These are phyloP conservation scores for Fusarium staphyleae DNA, from an alignment of 2,329 filamentous ascomycete genomes.

Conservation along the genomic window DNA sequence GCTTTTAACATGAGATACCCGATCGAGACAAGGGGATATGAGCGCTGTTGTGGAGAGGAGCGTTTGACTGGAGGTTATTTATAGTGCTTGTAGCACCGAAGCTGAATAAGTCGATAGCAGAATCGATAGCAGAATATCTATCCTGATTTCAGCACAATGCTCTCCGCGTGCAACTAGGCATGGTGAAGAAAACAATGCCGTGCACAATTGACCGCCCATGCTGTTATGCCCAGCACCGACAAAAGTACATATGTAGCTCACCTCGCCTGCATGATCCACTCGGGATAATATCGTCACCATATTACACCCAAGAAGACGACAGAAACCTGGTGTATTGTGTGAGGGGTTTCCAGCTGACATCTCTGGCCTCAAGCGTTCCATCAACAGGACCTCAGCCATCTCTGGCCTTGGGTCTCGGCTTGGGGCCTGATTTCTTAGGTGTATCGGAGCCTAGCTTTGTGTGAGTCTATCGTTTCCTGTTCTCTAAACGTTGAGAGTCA, in stretches of 20 bases:
- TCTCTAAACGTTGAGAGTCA: conserved; percentile 44
- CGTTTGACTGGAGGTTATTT: conserved; percentile 15
- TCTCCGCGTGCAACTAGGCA: too few relatives aligned
- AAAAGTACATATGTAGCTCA: conserved; percentile 48
- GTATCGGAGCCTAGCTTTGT: neutral
- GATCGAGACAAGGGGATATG: conserved; percentile 6
- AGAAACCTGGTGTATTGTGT: conserved; percentile 19
- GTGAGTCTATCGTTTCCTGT: conserved; percentile 7
- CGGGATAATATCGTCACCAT: conserved; percentile 46
- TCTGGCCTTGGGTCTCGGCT: conserved; percentile 44
- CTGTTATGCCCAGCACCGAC: conserved; percentile 46
- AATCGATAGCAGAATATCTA: neutral
- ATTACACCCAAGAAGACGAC: conserved; percentile 32
- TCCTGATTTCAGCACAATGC: too few relatives aligned
- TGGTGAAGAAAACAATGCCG: too few relatives aligned
- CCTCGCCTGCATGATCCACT: conserved; percentile 24
- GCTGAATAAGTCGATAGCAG: conserved; percentile 3
- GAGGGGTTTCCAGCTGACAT: conserved; percentile 48
- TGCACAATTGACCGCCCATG: too few relatives aligned
- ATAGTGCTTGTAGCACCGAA: conserved; percentile 2
- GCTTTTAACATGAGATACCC: conserved; percentile 34
- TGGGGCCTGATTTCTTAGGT: conserved; percentile 14
- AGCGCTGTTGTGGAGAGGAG: neutral
- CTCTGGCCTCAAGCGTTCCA: conserved; percentile 51
- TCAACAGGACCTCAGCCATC: conserved; percentile 44